Conservation (phyloP, 352 stramenopile genomes). For the Thraustochytrium sp. region DNA sequence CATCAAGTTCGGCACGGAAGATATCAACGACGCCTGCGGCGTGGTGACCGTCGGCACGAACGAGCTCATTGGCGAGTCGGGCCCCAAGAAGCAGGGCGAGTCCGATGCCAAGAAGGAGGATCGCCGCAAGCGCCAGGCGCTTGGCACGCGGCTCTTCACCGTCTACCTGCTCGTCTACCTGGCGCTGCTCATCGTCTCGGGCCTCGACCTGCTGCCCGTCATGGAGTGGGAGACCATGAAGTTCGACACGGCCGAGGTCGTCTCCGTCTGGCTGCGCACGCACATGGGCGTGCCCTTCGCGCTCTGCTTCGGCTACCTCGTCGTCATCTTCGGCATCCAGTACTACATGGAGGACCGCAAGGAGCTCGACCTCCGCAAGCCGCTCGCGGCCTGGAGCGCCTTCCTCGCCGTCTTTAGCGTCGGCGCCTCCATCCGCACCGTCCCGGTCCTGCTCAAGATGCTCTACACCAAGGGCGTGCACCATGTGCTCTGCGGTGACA, state of each 20-base stretch:
- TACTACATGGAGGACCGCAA: conserved; percentile 69
- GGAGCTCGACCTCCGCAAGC: conserved; percentile 65
- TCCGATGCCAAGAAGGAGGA: conserved; percentile 21
- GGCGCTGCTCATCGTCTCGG: background rate
- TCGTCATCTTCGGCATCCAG: conserved; percentile 67
- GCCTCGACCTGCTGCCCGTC: conserved; percentile 16
- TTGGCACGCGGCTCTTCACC: conserved; percentile 1
- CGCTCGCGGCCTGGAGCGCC: conserved; percentile 70
- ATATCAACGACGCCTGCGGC: conserved; percentile 29
- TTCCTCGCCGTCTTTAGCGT: conserved; percentile 66
- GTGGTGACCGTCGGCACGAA: conserved; percentile 5
- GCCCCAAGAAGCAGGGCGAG: background rate
- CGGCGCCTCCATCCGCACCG: conserved; percentile 64
- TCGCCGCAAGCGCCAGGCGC: conserved; percentile 12
- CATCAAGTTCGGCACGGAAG: conserved; percentile 16
- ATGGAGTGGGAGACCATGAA: conserved; percentile 33
- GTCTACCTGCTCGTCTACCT: background rate
- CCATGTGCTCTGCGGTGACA: conserved; percentile 68
- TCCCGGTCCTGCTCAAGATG: conserved; percentile 71
- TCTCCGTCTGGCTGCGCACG: conserved; percentile 25
- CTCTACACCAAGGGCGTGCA: conserved; percentile 69
- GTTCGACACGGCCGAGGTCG: background rate
- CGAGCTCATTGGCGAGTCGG: conserved; percentile 22
- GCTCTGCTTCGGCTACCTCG: conserved; percentile 63
- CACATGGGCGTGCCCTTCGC: conserved; percentile 48